Base-by-base conservation (phyloP, 305 asterid species). In the Salvia sclarea region DNA sequence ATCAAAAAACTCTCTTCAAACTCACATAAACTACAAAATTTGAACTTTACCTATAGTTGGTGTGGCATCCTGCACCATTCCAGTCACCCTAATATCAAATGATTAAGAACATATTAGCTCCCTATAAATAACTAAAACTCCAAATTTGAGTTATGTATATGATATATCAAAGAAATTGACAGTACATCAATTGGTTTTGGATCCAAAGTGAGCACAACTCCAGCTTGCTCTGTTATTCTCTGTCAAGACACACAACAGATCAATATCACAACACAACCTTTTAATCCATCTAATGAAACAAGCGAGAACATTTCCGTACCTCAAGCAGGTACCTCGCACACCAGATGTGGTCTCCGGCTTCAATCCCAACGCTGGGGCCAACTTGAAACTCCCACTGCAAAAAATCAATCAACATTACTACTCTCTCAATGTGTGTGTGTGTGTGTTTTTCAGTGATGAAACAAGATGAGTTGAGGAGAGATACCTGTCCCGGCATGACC, bases 401-500 rank as follows among this genome's bases (percentile, higher is more conserved):
- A 40, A 40, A 31, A 68, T 56, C 25, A 53, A 30, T 16, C 11
- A 33, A 61, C 21, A 40, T 61, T 53, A 50, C 12, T 35, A 13
- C 66, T 40, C 57, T 38, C 21, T 37, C 56, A 61, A 47, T 31
- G 53, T 4, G 11, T 37, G 43, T 37, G 43, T 37, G 13, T 8
- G 35, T 30, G 35, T 33, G 9, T 33, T 5, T 0, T 33, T 5
- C 0, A 7, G 6, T 33, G 3, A 38, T 54, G 40, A 53, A 62
- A 40, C 20, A 17, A 50, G 49, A 68, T 6, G 68, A 48, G 61
- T 9, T 8, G 24, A 38, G 31, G 70, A 74, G 55, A 62, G 22
- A 69, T 80, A 93, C 98, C 96, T 93, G 98, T 61, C 96, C 98
- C 33, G 98, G 97, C 98, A 93, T 93, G 65, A 93, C 98, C 76